Percentiles rank a stretch among this genome's conserved stretches.
These are phyloP conservation scores for Plasmodium malariae DNA, from an alignment of 169 alveolate genomes.

Conservation along the genomic window DNA sequence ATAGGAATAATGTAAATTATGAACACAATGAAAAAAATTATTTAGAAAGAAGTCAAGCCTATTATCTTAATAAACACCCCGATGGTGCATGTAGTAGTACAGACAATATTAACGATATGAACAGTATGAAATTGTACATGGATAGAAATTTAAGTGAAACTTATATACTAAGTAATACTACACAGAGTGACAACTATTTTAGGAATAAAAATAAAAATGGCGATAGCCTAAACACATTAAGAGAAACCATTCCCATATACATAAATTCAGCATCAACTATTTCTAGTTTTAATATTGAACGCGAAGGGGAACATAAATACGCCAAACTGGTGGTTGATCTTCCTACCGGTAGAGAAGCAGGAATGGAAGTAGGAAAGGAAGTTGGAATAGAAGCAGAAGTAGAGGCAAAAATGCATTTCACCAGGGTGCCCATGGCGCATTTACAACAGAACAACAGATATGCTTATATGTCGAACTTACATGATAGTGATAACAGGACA, in stretches of 20 bases:
- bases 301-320: slow-evolving; percentile 20
- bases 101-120: neutral
- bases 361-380: neutral
- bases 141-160: slow-evolving; percentile 30
- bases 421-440: too few species aligned
- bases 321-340: neutral
- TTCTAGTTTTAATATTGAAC: slow-evolving; percentile 65
- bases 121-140: neutral
- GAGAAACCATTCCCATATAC: slow-evolving; percentile 46
- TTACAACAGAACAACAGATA: too few species aligned
- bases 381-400: too few species aligned
- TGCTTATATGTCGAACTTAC: slow-evolving; percentile 1
- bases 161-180: slow-evolving; percentile 50
- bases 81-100: neutral
- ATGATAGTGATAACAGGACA: neutral
- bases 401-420: too few species aligned
- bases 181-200: slow-evolving; percentile 39
- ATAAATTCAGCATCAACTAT: slow-evolving; percentile 53
- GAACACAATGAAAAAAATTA: slow-evolving; percentile 23
- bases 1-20: slow-evolving; percentile 3
- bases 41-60: slow-evolving; percentile 1
- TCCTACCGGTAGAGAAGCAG: neutral
- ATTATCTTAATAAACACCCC: slow-evolving; percentile 6
- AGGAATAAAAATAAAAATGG: slow-evolving; percentile 17
- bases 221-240: slow-evolving; percentile 33